Evolutionary conservation across 1,284 basidiomycete genomes (phyloP), one percentile per base, ranked within the genome.

Genomic region (Ganoderma boninense): DNA sequence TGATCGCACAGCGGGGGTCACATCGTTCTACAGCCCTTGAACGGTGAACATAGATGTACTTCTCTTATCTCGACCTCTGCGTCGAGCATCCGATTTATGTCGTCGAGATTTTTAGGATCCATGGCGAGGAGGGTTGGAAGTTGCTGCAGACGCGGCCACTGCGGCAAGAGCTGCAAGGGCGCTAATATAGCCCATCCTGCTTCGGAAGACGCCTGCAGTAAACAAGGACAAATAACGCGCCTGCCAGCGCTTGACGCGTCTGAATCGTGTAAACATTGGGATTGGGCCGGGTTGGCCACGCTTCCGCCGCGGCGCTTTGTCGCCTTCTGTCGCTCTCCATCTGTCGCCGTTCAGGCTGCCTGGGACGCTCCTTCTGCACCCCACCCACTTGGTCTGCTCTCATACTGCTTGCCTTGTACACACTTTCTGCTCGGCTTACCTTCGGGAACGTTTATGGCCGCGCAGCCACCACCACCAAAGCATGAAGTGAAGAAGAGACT

Each of bases 101-200:
- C 77, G 62, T 88, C 86, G 62, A 93, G 79, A 72, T 89, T 86
- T 62, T 83, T 75, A 61, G 84, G 69, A 75, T 92, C 88, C 91
- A 93, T 92, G 68, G 52, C n/a, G 71, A 54, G n/a, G 46, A 23
- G 20, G 23, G 49, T 52, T 26, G 11, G 49, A 54, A 26, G 32
- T n/a, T 69, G 56, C 66, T 66, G 65, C 69, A 70, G 67, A 43
- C 26, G 26, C 26, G 26, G 26, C 26, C 26, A 29, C 66, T 66
- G 65, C 69, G 67, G 67, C 65, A 62, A 60, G 42, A 42, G 44
- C 38, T 40, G 64, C 43, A 56, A 59, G 29, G 18, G 62, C 69
- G 66, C 35, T 32, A 69, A 54, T 57, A 69, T 52, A 38, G 60
- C 8, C 29, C 4, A 20, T 43, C 35, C 29, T 6, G 10, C n/a